A percentile compares a stretch with the other conserved stretches of the same genome.
Conservation (phyloP, 192 early-diverging fungal genomes). For the Coemansia sp. region DNA sequence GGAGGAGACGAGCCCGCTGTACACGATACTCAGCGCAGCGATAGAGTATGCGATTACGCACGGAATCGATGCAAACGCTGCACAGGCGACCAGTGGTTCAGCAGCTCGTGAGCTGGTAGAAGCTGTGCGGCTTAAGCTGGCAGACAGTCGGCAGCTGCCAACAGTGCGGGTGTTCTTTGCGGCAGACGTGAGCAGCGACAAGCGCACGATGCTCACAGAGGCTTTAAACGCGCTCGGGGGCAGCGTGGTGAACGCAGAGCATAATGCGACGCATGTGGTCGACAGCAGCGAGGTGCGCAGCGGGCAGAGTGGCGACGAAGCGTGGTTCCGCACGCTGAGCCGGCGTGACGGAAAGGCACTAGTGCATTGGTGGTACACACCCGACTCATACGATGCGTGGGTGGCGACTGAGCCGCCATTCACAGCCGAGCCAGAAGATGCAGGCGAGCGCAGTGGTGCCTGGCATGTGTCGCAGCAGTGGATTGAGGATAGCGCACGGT, state of each 20-base stretch:
- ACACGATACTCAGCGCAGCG: slow-evolving; percentile 38
- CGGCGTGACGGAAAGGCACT: slow-evolving; percentile 56
- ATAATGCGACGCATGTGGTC: slow-evolving; percentile 35
- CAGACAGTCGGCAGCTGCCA: slow-evolving; percentile 38
- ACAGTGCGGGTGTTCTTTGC: slow-evolving; percentile 26
- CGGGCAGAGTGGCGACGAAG: slow-evolving; percentile 21
- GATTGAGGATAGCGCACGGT: slow-evolving; percentile 69
- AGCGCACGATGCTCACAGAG: slow-evolving; percentile 11
- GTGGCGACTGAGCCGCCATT: slow-evolving; percentile 60
- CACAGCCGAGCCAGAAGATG: slow-evolving; percentile 58
- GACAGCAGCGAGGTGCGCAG: slow-evolving; percentile 17
- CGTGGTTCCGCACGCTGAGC: slow-evolving; percentile 50
- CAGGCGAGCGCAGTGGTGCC: slow-evolving; percentile 62
- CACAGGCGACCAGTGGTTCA: slow-evolving; percentile 11
- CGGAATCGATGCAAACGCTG: slow-evolving; percentile 12
- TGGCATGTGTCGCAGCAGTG: slow-evolving; percentile 71
- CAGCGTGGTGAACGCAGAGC: slow-evolving; percentile 15
- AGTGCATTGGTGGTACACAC: slow-evolving; percentile 80
- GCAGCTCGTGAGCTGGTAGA: slow-evolving; percentile 20
- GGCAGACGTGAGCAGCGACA: slow-evolving; percentile 16
- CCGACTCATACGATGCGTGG: slow-evolving; percentile 79
- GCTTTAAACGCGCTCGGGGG: slow-evolving; percentile 26
- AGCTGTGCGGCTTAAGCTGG: slow-evolving; percentile 37
- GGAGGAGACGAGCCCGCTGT: slow-evolving; percentile 28
- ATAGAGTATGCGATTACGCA: slow-evolving; percentile 25